Base-by-base conservation (phyloP, 768 basidiomycete genomes). In the Podaxis sp. region DNA sequence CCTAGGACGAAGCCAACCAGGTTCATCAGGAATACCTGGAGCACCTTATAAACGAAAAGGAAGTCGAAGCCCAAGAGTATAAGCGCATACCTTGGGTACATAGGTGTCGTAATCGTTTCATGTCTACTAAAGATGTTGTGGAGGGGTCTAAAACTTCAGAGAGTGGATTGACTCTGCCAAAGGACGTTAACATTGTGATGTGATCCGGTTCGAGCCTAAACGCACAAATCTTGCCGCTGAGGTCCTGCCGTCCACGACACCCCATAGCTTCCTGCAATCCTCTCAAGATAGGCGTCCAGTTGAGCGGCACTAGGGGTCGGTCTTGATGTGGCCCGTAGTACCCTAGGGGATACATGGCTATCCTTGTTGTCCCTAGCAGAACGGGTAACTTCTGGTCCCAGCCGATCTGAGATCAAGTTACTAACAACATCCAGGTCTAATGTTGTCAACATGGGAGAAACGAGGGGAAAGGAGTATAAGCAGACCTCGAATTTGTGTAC, bases 1-100 rank as follows among this genome's bases (percentile, higher is more conserved):
- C 48, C 88, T 81, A 30, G 90, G 88, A 46, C 91, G 82, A 65
- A 92, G 77, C 89, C 90, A 92, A 4, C 81, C 75, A 48, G 91
- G 91, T 67, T 88, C 81, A 66, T 89, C 84, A 54, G 90, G 88
- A 51, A 92, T 82, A 62, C 90, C 90, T 92, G 46, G 40, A 50
- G 56, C 61, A 56, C 17, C 22, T 37, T 44, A 65, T 69, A 30
- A 66, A 33, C 33, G 49, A 50, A 30, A 30, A 63, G 56, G 64
- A 46, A 26, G 49, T 48, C 22, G 38, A 38, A 49, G n/a, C 41
- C n/a, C 56, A 51, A 54, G 28, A 30, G 36, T 24, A 51, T 28
- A 5, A 40, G 17, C 33, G 69, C 80, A 48, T 76, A 90, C 91
- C 91, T 66, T 80, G 82, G 30, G 79, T 72, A 70, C 89, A 90